Percentiles rank a stretch among this genome's conserved stretches.
Conservation (phyloP, 2,329 filamentous ascomycete genomes). For the Monilinia laxa region DNA sequence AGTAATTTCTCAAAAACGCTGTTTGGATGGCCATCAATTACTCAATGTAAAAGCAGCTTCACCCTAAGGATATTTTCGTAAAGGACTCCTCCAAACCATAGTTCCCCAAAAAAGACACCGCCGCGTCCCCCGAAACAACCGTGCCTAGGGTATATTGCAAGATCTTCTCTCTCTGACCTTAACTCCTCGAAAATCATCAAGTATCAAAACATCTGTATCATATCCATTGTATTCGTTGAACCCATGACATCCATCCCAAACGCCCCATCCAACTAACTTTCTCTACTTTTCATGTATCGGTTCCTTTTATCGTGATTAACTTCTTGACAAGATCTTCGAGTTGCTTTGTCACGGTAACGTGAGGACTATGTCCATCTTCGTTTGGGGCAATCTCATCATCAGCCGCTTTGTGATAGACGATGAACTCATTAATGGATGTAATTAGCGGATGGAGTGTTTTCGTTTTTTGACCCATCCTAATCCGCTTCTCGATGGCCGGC, state of each 20-base stretch:
- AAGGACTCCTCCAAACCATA: neutral
- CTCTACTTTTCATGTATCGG: neutral
- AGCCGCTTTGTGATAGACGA: slow-evolving; percentile 58
- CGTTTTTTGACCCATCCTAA: slow-evolving; percentile 47
- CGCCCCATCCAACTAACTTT: neutral
- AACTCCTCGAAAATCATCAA: slow-evolving; percentile 20
- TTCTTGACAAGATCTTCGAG: slow-evolving; percentile 34
- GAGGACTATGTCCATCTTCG: slow-evolving; percentile 46
- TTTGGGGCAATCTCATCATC: slow-evolving; percentile 49
- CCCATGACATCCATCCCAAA: neutral
- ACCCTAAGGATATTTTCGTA: slow-evolving; percentile 9
- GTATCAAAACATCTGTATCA: slow-evolving; percentile 19
- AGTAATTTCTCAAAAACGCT: slow-evolving; percentile 1
- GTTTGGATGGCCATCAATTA: slow-evolving; percentile 4
- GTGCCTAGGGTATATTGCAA: slow-evolving; percentile 23
- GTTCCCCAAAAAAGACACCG: neutral
- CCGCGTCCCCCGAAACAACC: slow-evolving; percentile 3
- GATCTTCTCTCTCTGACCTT: slow-evolving; percentile 5
- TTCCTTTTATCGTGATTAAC: slow-evolving; percentile 24
- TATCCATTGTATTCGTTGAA: slow-evolving; percentile 10
- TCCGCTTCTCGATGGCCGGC: slow-evolving; percentile 44
- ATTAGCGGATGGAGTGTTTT: slow-evolving; percentile 52
- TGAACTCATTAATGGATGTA: slow-evolving; percentile 60
- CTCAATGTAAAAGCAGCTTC: neutral
- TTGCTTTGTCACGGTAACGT: slow-evolving; percentile 47